These are phyloP conservation scores for Elaeis oleifera DNA, from an alignment of 202 grass and related monocot genomes.

Conservation along the genomic window DNA sequence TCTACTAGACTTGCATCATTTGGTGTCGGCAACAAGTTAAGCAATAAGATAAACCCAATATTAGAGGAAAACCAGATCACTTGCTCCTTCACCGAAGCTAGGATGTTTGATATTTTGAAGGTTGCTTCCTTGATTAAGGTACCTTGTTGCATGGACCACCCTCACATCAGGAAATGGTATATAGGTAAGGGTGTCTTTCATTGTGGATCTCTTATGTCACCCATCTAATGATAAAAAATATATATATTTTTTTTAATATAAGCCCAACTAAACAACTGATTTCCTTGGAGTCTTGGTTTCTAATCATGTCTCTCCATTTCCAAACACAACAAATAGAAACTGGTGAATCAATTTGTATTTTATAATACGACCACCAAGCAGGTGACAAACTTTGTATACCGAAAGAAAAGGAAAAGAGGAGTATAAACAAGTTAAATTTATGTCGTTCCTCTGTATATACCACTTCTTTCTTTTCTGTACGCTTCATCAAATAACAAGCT, in stretches of 20 bases:
- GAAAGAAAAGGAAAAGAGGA: too few species aligned
- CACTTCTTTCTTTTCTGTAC: too few species aligned
- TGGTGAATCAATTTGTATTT: too few species aligned
- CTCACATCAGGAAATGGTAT: constrained; percentile 26
- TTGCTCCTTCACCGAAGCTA: constrained; percentile 13
- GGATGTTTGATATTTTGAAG: constrained; percentile 22
- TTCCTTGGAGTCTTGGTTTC: constrained; percentile 51
- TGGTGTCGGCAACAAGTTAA: constrained; percentile 53
- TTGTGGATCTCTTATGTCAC: constrained; percentile 32
- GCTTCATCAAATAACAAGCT: too few species aligned
- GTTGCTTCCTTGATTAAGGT: constrained; percentile 7
- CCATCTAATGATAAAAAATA: constrained; percentile 25
- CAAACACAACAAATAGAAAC: background rate
- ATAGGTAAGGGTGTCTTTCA: constrained; percentile 7
- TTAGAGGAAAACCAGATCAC: constrained; percentile 17
- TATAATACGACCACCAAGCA: too few species aligned
- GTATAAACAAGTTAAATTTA: too few species aligned
- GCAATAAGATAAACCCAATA: constrained; percentile 9
- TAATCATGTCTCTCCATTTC: constrained; percentile 24
- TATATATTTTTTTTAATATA: constrained; percentile 6
- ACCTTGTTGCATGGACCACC: constrained; percentile 33
- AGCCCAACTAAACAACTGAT: constrained; percentile 40
- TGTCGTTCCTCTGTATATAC: too few species aligned
- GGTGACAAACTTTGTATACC: too few species aligned
- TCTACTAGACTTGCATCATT: constrained; percentile 52